Base-by-base conservation (phyloP, 495 filamentous ascomycete species). In the Penicillium canescens region DNA sequence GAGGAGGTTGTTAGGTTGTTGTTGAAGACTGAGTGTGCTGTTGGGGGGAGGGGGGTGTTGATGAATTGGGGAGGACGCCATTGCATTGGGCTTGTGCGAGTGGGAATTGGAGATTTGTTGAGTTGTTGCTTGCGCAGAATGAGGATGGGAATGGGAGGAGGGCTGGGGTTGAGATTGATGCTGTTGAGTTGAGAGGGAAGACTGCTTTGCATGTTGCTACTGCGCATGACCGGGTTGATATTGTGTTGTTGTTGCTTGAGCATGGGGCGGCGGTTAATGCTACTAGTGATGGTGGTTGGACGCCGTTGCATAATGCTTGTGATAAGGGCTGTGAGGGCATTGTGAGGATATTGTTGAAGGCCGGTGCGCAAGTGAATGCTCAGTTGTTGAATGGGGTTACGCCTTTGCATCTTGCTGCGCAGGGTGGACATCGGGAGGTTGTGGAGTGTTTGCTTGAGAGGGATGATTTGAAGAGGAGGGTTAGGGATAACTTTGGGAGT, bases 1-100 rank as follows among this genome's bases (percentile, higher is more conserved):
- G 68, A 78, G 28, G 71, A 78, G 53, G 74, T 82, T 42, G 72
- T 82, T 20, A 57, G 65, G 35, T 51, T 79, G 23, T 40, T 84
- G 35, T 52, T 82, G 52, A 46, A 55, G 21, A 75, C 73, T n/a
- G 58, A 68, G 28, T 75, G 78, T 48, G 46, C 65, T 9, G 62
- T 81, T 50, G 78, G 78, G 59, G 75, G 61, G 28, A 31, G 28
- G 8, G 9, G 2, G 8, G 28, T 31, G 63, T 60, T 3, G 54
- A 69, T 65, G 71, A 75, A 54, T 64, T 84, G 14, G 80, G 80
- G 12, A 65, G 85, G 21, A 83, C 81, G 28, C 79, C 85, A 24
- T 56, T 88, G 46, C 77, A 86, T 56, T 86, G 84, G 85, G 83
- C 85, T 23, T 82, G 82, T 50, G 82, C 79, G 16, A 84, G 82